Evolutionary conservation across 2,329 filamentous ascomycete genomes (phyloP), one percentile per base, ranked within the genome.

Genomic region (Fusarium tjaetaba): DNA sequence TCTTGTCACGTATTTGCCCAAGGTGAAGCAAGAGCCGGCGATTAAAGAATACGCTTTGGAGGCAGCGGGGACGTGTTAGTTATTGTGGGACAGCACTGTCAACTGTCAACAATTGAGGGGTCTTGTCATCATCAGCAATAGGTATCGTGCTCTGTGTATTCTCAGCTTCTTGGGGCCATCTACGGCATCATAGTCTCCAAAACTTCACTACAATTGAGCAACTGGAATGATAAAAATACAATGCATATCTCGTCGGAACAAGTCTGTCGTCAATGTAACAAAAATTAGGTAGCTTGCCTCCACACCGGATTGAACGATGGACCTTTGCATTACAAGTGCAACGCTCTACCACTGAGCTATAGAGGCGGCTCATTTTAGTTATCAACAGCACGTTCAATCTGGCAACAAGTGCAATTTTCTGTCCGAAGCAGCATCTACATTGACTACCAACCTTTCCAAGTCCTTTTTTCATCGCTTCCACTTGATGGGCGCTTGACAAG

Each of bases 321-420:
- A 68, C 65, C 65, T 68, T 68, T 67, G 65, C 65, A 68, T 68
- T 68, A 68, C 65, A 68, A 67, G 65, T 68, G 65, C 65, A 60
- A 67, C 65, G 65, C 65, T 67, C 65, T 67, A 67, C 65, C 65
- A 67, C 65, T 67, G 65, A 67, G 65, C 65, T 66, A 67, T 67
- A 67, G 32, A 67, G 65, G 65, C 65, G 20, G 28, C 16, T 43
- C 15, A 41, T 15, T 39, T 53, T n/a, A 13, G 34, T 16, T 52
- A 5, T 20, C 2, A 5, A 2, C 4, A 2, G 2, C 4, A 0
- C 0, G 0, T 0, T 9, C 14, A 28, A 53, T 13, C 9, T 7
- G 4, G 0, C 0, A 0, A 2, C 0, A 24, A 24, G 2, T 20
- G 0, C 2, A 2, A 2, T 0, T 0, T 0, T 0, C 1, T 7